These are phyloP conservation scores for Fusarium anguioides DNA, from an alignment of 2,329 filamentous ascomycete species.

Conservation along the genomic window DNA sequence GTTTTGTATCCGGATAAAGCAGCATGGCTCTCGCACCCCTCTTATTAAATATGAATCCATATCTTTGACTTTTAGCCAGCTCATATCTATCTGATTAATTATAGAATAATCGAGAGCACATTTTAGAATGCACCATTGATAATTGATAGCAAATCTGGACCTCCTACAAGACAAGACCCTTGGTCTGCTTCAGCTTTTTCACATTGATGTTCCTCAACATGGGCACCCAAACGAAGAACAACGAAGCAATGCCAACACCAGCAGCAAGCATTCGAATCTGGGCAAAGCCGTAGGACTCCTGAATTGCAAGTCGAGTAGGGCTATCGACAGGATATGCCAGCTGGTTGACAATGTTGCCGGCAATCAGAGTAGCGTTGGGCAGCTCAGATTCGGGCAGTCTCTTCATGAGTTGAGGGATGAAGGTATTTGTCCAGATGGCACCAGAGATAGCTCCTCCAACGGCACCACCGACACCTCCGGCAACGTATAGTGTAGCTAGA, in stretches of 20 bases:
- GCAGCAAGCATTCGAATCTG: slow-evolving; percentile 56
- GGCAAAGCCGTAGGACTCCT: slow-evolving; percentile 59
- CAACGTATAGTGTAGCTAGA: slow-evolving; percentile 59
- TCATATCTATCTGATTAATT: too few species aligned
- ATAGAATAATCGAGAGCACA: too few species aligned
- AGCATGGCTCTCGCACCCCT: too few species aligned
- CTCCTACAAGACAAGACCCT: slow-evolving; percentile 46
- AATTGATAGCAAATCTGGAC: background rate
- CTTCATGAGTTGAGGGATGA: slow-evolving; percentile 49
- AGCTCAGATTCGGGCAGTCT: slow-evolving; percentile 53
- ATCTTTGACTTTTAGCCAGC: too few species aligned
- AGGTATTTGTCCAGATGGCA: slow-evolving; percentile 57
- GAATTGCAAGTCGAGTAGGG: slow-evolving; percentile 56
- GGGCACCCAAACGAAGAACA: slow-evolving; percentile 45
- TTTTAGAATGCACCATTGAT: too few species aligned
- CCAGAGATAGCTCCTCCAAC: slow-evolving; percentile 58
- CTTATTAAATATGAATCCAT: too few species aligned
- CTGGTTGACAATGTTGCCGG: slow-evolving; percentile 50
- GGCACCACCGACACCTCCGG: slow-evolving; percentile 57
- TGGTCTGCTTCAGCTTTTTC: slow-evolving; percentile 47
- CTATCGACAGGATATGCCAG: slow-evolving; percentile 55
- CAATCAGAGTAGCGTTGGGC: slow-evolving; percentile 56
- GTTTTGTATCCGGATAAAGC: too few species aligned
- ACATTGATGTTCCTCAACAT: slow-evolving; percentile 49
- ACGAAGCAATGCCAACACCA: slow-evolving; percentile 47